Evolutionary conservation across 2,329 filamentous ascomycete genomes (phyloP), one percentile per base, ranked within the genome.

Genomic region (Aureobasidium namibiae): DNA sequence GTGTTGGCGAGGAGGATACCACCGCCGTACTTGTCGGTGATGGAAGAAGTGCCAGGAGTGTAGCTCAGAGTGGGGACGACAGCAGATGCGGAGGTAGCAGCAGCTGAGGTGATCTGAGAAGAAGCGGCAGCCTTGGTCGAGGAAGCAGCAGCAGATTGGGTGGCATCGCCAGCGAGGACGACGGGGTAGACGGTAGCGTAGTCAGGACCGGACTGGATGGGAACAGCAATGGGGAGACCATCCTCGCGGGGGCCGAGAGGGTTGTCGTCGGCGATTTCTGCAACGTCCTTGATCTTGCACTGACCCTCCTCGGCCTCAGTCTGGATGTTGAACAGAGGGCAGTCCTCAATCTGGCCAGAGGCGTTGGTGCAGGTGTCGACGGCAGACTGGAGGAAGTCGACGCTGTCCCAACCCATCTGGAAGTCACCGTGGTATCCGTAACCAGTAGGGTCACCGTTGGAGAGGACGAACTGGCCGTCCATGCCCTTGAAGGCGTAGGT

Each of bases 341-440:
- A 96, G 71, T 92, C 90, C 44, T 79, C 67, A 46, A 95, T 83
- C 42, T 77, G 67, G 34, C 92, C 92, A 10, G 83, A 85, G 0
- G 67, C 68, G 72, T 84, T 88, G 54, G 86, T 92, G 80, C 92
- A 96, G 8, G 78, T 81, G 48, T 91, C 72, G 62, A 92, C 78
- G n/a, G 89, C 90, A 6, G 80, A 54, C 71, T 91, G 84, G 36
- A 94, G 80, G 72, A 90, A 84, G 3, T 77, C 75, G 9, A 75
- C 68, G 11, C 68, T 70, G 2, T 91, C 81, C 90, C 90, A 95
- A 29, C 88, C 90, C 69, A 81, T 85, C 67, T 91, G 85, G 73
- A 92, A 92, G 69, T 95, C 90, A 50, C 80, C 90, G 68, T 94
- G 77, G 70, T 90, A 90, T 36, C 88, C 87, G 65, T 79, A 88